phyloP scores from a whole-genome alignment of 139 green algal species.

The Astrephomene gubernaculifera region DNA sequence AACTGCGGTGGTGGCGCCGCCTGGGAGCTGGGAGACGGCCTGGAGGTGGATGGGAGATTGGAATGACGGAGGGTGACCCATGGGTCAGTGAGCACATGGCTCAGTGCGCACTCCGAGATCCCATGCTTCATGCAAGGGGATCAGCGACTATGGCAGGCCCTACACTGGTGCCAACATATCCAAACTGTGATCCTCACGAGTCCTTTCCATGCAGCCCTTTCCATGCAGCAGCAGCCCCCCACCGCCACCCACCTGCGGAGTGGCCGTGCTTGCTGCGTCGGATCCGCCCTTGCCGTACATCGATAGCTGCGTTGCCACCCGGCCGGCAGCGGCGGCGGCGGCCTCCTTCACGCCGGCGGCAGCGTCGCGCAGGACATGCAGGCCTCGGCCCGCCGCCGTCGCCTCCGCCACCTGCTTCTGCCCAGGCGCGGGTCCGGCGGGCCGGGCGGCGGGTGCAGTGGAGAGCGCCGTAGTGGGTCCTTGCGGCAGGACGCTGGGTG shows the following conservation, averaged over 20 bases:
- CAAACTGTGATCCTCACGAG: too few relatives aligned
- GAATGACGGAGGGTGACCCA: too few relatives aligned
- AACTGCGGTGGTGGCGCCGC: not conserved
- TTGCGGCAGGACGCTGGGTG: not conserved
- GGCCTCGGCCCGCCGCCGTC: not conserved
- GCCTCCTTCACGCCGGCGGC: not conserved
- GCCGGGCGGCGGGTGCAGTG: too few relatives aligned
- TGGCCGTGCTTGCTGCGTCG: too few relatives aligned
- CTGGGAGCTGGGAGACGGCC: conserved; percentile 6
- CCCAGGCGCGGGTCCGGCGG: not conserved
- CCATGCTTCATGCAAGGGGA: too few relatives aligned
- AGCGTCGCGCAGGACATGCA: not conserved
- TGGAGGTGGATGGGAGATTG: too few relatives aligned
- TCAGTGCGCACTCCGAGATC: too few relatives aligned
- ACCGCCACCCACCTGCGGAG: too few relatives aligned
- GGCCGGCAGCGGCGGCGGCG: not conserved
- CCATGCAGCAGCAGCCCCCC: too few relatives aligned
- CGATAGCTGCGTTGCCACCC: not conserved
- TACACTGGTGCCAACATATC: too few relatives aligned
- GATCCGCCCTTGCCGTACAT: conserved; percentile 4
- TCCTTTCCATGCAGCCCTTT: too few relatives aligned
- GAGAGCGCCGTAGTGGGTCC: not conserved
- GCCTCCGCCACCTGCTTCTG: not conserved
- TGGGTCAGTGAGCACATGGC: not conserved
- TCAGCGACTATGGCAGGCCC: too few relatives aligned